Evolutionary conservation across 345 rosid genomes (phyloP).

Genomic region (Limnanthes douglasii): DNA sequence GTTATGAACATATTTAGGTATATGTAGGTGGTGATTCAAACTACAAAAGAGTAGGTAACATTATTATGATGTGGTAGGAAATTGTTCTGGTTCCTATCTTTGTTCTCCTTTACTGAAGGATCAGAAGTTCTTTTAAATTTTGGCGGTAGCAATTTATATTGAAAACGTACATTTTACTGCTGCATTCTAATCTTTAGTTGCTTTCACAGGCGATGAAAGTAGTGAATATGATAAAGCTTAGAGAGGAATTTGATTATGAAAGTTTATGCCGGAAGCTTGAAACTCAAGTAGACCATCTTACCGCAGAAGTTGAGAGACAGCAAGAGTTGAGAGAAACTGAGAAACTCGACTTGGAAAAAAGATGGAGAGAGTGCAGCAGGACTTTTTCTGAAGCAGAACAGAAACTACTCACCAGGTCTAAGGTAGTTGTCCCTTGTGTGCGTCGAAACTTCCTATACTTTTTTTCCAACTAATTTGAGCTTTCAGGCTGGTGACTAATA

Average conservation of each 20-base stretch:
- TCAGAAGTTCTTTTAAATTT: background rate
- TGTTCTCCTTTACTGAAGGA: background rate
- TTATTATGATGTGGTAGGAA: too few species aligned
- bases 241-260: constrained; percentile 91
- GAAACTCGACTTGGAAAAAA: constrained; percentile 35
- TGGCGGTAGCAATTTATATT: background rate
- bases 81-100: constrained; percentile 3
- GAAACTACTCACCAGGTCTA: constrained; percentile 43
- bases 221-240: constrained; percentile 82
- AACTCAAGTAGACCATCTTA: constrained; percentile 70
- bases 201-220: constrained; percentile 84
- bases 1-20: too few species aligned
- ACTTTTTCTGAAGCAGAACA: constrained; percentile 34
- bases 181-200: constrained; percentile 7
- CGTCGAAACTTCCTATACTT: too few species aligned
- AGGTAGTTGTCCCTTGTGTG: constrained; percentile 48
- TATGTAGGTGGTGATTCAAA: too few species aligned
- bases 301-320: constrained; percentile 78
- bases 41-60: too few species aligned
- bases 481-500: too few species aligned
- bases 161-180: background rate
- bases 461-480: too few species aligned
- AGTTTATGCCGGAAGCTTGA: constrained; percentile 78
- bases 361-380: constrained; percentile 32
- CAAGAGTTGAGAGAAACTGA: constrained; percentile 47